Base-by-base conservation (phyloP, 1,284 basidiomycete genomes). In the Amylostereum areolatum region DNA sequence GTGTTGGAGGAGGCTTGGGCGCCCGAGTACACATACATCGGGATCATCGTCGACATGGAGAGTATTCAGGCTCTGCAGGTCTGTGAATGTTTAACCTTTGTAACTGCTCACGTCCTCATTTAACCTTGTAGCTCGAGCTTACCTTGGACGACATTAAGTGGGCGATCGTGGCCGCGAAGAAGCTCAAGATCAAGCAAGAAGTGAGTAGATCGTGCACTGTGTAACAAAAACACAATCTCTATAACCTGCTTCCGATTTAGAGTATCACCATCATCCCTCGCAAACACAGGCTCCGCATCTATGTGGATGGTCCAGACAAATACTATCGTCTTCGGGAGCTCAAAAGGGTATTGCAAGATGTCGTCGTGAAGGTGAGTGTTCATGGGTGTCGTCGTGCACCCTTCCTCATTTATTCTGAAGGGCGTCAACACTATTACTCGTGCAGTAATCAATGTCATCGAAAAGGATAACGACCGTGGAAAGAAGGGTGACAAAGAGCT, bases 1-100 rank as follows among this genome's bases (percentile, higher is more conserved):
- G 82, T 96, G 12, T 78, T 99, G 32, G 97, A 99, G 64, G 96
- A 98, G 68, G 92, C 92, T 18, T 99, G 95, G 93, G 89, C 90
- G 4, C 84, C 88, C 3, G 85, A 89, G 53, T 92, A 93, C 57
- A 92, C 92, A 1, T 99, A 95, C 60, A 83, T 99, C 47, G 92
- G 93, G 51, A 81, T 99, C 47, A 94, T 98, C 53, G 80, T 99
- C 39, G 96, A 99, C 65, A 82, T 81, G 65, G 83, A 90, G 27
- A 91, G 95, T 6, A 88, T 99, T 49, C 83, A 86, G 55, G 90
- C 90, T 61, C 78, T 99, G 25, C 94, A 97, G 77, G 89, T 88
- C 35, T 40, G 67, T 64, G n/a, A n/a, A n/a, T n/a, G n/a, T n/a
- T n/a, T n/a, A n/a, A n/a, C 39, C 6, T 18, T 31, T 49, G 49